Evolutionary conservation across 805 yeast species (phyloP).

Genomic region (Candida sanyiensis): DNA sequence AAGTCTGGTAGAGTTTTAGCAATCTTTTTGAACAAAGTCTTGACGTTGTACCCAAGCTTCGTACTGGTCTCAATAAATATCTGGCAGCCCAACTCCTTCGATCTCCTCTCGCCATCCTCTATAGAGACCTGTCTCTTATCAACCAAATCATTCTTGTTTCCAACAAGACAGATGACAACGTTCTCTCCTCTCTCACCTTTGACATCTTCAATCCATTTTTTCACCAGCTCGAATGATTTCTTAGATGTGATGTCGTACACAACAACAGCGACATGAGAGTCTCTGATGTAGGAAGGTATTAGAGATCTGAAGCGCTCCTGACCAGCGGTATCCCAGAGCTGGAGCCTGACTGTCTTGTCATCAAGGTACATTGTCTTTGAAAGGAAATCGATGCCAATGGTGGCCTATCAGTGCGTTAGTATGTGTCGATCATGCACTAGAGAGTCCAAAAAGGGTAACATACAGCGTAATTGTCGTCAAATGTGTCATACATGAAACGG

Average conservation of each 20-base stretch:
- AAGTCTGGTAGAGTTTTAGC: constrained; percentile 90
- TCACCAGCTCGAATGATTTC: constrained; percentile 76
- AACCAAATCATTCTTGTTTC: constrained; percentile 80
- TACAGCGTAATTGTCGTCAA: constrained; percentile 84
- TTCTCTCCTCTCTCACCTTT: constrained; percentile 87
- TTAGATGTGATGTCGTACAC: constrained; percentile 90
- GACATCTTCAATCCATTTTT: constrained; percentile 93
- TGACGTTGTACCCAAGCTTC: constrained; percentile 91
- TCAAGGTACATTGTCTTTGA: constrained; percentile 94
- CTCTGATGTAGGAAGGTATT: constrained; percentile 93
- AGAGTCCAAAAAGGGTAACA: constrained; percentile 14
- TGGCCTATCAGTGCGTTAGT: constrained; percentile 48
- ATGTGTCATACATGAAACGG: constrained; percentile 96
- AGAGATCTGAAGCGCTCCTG: constrained; percentile 93
- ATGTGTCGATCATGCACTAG: background rate
- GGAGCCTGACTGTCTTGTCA: constrained; percentile 90
- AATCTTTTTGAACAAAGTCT: constrained; percentile 79
- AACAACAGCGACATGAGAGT: constrained; percentile 94
- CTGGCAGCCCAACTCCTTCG: constrained; percentile 66
- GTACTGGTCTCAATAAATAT: constrained; percentile 91
- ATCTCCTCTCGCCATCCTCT: constrained; percentile 80
- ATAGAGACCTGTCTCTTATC: constrained; percentile 76
- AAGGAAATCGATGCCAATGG: constrained; percentile 93
- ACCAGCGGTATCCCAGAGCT: constrained; percentile 97
- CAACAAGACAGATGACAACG: constrained; percentile 85